A percentile compares a stretch with the other conserved stretches of the same genome.
These are phyloP conservation scores for Chytriomyces sp. DNA, from an alignment of 192 early-diverging fungal genomes.

Conservation along the genomic window DNA sequence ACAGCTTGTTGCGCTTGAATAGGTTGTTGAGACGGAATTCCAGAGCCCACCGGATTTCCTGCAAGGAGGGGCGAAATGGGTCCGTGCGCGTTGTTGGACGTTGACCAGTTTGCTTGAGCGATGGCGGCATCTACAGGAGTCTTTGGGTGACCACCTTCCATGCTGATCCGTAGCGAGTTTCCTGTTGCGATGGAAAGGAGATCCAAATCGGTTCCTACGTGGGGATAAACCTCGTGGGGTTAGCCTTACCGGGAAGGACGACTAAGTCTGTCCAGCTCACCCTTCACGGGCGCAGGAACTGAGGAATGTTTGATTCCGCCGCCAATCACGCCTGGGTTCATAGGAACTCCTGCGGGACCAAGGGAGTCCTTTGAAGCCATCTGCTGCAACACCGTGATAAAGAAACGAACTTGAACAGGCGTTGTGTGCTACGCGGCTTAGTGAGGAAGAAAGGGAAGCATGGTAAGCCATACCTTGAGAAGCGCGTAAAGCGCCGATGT, in stretches of 20 bases:
- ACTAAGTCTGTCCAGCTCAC: background rate
- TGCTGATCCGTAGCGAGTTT: slow-evolving; percentile 13
- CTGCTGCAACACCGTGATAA: slow-evolving; percentile 90
- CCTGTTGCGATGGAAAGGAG: slow-evolving; percentile 21
- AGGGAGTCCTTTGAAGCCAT: slow-evolving; percentile 84
- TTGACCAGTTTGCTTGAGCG: slow-evolving; percentile 49
- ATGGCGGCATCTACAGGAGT: slow-evolving; percentile 51
- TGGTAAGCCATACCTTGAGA: no score
- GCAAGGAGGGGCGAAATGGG: background rate
- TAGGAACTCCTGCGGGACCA: background rate
- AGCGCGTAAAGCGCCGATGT: slow-evolving; percentile 92
- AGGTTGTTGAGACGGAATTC: background rate
- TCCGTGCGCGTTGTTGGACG: slow-evolving; percentile 7
- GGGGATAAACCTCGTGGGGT: background rate
- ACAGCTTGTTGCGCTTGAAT: background rate
- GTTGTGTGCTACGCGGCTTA: no score
- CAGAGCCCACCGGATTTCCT: background rate
- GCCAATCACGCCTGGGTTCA: background rate
- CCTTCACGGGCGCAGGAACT: slow-evolving; percentile 3
- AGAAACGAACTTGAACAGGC: slow-evolving; percentile 95
- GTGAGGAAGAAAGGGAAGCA: background rate
- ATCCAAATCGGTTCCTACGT: slow-evolving; percentile 11
- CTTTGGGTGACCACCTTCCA: slow-evolving; percentile 38
- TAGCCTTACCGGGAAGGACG: background rate
- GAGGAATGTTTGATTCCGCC: slow-evolving; percentile 4